Evolutionary conservation across 129 eudicot species (phyloP), one percentile per base, ranked within the genome.

Genomic region (Arctium lappa): DNA sequence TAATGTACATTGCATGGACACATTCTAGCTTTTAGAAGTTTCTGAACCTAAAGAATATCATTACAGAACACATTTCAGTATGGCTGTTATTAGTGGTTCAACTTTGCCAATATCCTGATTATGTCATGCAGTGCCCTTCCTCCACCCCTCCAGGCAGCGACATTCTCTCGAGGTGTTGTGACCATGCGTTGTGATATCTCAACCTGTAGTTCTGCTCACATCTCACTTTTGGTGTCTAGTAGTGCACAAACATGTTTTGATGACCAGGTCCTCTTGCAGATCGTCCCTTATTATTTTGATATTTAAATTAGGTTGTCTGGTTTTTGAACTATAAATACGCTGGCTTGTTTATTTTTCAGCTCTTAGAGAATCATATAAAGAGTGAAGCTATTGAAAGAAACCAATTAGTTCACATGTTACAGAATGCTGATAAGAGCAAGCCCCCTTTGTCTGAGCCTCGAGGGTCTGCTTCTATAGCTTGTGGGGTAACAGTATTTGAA

Each of bases 171-270:
- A 77, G 97, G 97, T 74, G 97, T 95, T 80, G 97, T 95, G 74
- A 95, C 99, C 13, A 95, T 95, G 99, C 84, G 97, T 22, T 95
- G 99, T 78, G 99, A 95, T 87, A 75, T 95, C 22, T 91, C 97
- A 36, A 92, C 99, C 15, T 82, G 91, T 85, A 95, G 92, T 75
- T 90, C 91, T 68, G 89, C 94, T 12, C 94, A 93, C 83, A 93
- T 95, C 69, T 93, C 99, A 36, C 97, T 95, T 83, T 73, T 92
- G 79, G 97, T 95, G 56, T 95, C 97, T 0, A 97, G 98, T 36
- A 92, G 93, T 82, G 98, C 98, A 50, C 94, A 95, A 65, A 92
- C 97, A 22, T 95, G 98, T 75, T 95, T 95, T 84, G 97, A 95
- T 86, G 97, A 95, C 86, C 97, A 88, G 97, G 98, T 91, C 68